Percentiles rank a stretch among this genome's conserved stretches.
Conservation (phyloP, 768 basidiomycete species). For the Tulasnella sp. region DNA sequence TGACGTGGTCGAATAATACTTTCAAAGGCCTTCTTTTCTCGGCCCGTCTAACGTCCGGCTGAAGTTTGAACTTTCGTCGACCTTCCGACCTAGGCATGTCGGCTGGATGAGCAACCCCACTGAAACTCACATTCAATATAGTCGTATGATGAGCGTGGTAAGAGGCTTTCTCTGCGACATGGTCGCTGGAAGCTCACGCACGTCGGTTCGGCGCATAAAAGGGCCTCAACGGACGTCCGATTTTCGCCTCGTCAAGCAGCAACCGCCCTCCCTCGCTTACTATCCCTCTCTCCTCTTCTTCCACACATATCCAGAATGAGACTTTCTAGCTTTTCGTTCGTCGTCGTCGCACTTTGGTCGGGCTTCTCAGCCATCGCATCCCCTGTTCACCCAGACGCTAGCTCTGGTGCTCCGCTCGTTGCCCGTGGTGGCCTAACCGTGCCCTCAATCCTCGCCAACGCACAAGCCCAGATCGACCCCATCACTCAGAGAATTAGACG, state of each 20-base stretch:
- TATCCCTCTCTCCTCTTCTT: not conserved
- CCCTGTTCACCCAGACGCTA: not conserved
- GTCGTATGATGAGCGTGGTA: too few species aligned
- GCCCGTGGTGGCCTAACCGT: not conserved
- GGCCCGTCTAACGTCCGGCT: too few species aligned
- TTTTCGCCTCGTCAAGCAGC: not conserved
- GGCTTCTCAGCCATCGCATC: not conserved
- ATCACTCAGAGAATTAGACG: not conserved
- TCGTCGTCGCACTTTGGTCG: not conserved
- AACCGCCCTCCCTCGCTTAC: not conserved
- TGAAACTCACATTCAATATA: too few species aligned
- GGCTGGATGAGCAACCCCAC: too few species aligned
- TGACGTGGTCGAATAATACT: too few species aligned
- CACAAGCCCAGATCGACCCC: not conserved
- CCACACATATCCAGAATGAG: not conserved
- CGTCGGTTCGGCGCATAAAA: too few species aligned
- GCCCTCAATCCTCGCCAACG: not conserved
- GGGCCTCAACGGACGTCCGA: not conserved
- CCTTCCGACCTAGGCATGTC: too few species aligned
- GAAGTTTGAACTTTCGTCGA: too few species aligned
- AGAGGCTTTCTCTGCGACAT: too few species aligned
- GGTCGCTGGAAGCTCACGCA: too few species aligned
- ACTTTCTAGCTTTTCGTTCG: not conserved
- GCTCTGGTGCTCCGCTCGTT: not conserved
- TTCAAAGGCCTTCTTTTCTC: too few species aligned